Percentiles rank a stretch among this genome's conserved stretches.
phyloP scores from a whole-genome alignment of 768 basidiomycete species.

The Pisolithus albus region DNA sequence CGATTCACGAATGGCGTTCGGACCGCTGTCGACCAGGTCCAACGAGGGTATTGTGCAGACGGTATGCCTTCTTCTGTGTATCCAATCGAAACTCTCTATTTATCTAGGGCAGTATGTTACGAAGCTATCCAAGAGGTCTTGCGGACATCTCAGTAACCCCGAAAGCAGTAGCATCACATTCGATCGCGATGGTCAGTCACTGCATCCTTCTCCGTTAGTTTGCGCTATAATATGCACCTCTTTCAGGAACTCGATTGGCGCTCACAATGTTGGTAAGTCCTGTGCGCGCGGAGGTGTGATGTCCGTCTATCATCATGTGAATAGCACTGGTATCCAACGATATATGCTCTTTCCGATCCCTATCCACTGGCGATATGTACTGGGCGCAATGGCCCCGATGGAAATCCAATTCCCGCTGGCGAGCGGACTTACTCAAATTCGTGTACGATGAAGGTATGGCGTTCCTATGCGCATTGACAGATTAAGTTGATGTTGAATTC shows the following conservation, averaged over 20 bases:
- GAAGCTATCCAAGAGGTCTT: constrained; percentile 36
- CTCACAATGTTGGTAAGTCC: constrained; percentile 59
- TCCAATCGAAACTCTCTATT: neutral
- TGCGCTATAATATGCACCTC: neutral
- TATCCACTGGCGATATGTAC: constrained; percentile 66
- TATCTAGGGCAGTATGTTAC: constrained; percentile 37
- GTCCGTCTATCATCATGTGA: neutral
- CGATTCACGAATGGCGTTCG: constrained; percentile 71
- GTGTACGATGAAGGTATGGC: constrained; percentile 71
- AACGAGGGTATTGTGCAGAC: constrained; percentile 49
- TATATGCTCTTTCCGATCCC: constrained; percentile 62
- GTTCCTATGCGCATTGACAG: neutral
- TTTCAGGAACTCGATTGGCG: constrained; percentile 52
- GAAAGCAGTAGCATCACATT: constrained; percentile 65
- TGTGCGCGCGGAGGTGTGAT: neutral
- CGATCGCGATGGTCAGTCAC: constrained; percentile 52
- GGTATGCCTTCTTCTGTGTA: constrained; percentile 27
- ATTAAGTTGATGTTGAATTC: constrained; percentile 1
- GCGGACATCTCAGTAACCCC: constrained; percentile 43
- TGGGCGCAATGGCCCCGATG: constrained; percentile 50
- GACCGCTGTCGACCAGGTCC: constrained; percentile 37
- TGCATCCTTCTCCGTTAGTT: constrained; percentile 4
- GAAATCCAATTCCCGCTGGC: constrained; percentile 38
- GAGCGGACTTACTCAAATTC: constrained; percentile 60
- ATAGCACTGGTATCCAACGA: constrained; percentile 64